Conservation (phyloP, 1,284 basidiomycete genomes). For the Ustilago crameri region DNA sequence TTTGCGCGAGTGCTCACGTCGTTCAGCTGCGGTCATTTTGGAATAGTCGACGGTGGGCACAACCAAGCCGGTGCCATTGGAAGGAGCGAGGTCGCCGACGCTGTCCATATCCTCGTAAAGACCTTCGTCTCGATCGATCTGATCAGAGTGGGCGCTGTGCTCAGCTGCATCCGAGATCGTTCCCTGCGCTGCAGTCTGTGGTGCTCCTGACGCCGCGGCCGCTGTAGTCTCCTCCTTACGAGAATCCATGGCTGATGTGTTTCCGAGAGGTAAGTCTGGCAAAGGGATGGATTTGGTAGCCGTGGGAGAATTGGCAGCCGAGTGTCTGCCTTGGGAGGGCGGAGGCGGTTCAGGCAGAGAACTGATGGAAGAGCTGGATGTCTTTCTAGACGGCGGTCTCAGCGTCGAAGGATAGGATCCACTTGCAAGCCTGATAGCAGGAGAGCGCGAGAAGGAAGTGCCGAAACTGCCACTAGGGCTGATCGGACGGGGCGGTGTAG, state of each 20-base stretch:
- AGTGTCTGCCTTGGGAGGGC: slow-evolving; percentile 1
- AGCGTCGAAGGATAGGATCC: slow-evolving; percentile 45
- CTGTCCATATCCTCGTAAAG: slow-evolving; percentile 45
- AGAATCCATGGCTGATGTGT: slow-evolving; percentile 8
- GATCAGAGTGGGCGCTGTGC: not conserved
- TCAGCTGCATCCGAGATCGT: not conserved
- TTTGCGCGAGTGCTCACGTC: slow-evolving; percentile 62
- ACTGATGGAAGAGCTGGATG: slow-evolving; percentile 31
- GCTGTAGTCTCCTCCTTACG: not conserved
- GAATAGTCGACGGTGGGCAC: slow-evolving; percentile 21
- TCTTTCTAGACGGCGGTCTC: slow-evolving; percentile 26
- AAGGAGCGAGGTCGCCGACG: slow-evolving; percentile 28
- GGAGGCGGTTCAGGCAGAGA: slow-evolving; percentile 31
- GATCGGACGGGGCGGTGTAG: slow-evolving; percentile 30
- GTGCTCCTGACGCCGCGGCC: not conserved
- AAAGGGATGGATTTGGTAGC: not conserved
- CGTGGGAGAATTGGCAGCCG: not conserved
- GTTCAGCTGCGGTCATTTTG: slow-evolving; percentile 57
- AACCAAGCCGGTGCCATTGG: not conserved
- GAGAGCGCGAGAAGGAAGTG: slow-evolving; percentile 28
- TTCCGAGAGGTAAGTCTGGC: not conserved
- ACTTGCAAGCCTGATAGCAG: slow-evolving; percentile 42
- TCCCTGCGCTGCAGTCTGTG: not conserved
- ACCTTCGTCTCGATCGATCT: slow-evolving; percentile 30
- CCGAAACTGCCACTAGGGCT: slow-evolving; percentile 28